A percentile compares a stretch with the other conserved stretches of the same genome.
phyloP scores from a whole-genome alignment of 1,139 yeast genomes.

The Zygosaccharomyces pseudobailii region DNA sequence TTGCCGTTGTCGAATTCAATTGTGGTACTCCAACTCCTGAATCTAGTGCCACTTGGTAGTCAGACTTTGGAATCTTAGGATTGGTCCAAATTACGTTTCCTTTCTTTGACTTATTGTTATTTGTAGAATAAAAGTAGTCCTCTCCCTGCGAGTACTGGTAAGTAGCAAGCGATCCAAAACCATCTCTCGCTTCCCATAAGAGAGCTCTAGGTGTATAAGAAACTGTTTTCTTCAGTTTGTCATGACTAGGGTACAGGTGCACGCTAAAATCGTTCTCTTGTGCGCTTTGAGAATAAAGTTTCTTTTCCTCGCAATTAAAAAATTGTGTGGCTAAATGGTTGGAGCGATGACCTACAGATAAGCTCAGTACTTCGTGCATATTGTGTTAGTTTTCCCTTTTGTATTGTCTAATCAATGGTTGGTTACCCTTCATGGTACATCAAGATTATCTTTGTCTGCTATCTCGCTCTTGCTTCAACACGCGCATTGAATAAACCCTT shows the following conservation, averaged over 20 bases:
- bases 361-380: constrained; percentile 70
- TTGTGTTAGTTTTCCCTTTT: neutral
- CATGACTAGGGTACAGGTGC: constrained; percentile 41
- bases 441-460: neutral
- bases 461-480: neutral
- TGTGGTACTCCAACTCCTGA: constrained; percentile 37
- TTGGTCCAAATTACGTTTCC: constrained; percentile 27
- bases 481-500: neutral
- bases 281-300: constrained; percentile 46
- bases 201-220: constrained; percentile 76
- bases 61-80: constrained; percentile 41
- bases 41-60: constrained; percentile 63
- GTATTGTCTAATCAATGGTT: neutral
- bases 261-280: constrained; percentile 43
- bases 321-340: constrained; percentile 75
- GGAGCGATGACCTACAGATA: constrained; percentile 67
- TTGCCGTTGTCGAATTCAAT: constrained; percentile 42
- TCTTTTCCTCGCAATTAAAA: constrained; percentile 69
- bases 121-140: constrained; percentile 25
- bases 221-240: constrained; percentile 39
- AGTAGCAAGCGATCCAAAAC: constrained; percentile 56
- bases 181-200: constrained; percentile 69
- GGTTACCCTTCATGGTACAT: neutral
- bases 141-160: constrained; percentile 42
- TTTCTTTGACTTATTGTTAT: constrained; percentile 12